Conservation (phyloP, 2,329 filamentous ascomycete species). For the Pseudogymnoascus sp. region DNA sequence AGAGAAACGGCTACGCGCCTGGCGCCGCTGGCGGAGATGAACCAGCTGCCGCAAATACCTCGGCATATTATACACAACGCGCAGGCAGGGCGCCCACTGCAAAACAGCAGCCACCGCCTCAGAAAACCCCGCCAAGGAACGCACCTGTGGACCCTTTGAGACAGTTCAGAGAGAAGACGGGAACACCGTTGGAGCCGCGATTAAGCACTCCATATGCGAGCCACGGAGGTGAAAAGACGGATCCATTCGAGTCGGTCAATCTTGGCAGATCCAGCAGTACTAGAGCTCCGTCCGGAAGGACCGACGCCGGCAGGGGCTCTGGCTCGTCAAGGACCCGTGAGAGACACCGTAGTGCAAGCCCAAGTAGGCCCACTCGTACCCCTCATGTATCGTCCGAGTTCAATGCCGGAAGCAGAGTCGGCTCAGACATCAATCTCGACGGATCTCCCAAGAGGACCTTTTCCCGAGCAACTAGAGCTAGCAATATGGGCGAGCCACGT, state of each 20-base stretch:
- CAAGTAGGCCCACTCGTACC: slow-evolving; percentile 9
- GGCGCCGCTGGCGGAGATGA: slow-evolving; percentile 26
- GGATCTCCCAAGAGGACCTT: slow-evolving; percentile 8
- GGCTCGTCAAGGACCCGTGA: not conserved
- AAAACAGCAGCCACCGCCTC: slow-evolving; percentile 21
- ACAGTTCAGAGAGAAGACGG: slow-evolving; percentile 35
- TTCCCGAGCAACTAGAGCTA: not conserved
- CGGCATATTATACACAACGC: slow-evolving; percentile 24
- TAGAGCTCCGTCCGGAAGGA: slow-evolving; percentile 12
- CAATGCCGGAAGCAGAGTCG: slow-evolving; percentile 17
- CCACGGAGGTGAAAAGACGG: slow-evolving; percentile 50
- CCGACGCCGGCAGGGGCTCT: not conserved
- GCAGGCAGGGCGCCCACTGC: slow-evolving; percentile 15
- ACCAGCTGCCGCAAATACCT: slow-evolving; percentile 23
- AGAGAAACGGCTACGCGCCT: slow-evolving; percentile 26
- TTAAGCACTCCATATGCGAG: slow-evolving; percentile 50
- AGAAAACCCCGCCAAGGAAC: slow-evolving; percentile 9
- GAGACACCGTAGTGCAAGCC: slow-evolving; percentile 11
- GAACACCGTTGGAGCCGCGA: slow-evolving; percentile 37
- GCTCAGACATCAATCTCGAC: slow-evolving; percentile 22
- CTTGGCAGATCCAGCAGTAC: slow-evolving; percentile 27
- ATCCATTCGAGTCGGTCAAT: slow-evolving; percentile 41
- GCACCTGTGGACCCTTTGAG: slow-evolving; percentile 36
- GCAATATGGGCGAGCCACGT: not conserved
- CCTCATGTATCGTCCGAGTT: not conserved